Percentiles rank a stretch among this genome's conserved stretches.
phyloP scores from a whole-genome alignment of 768 basidiomycete species.

The Crassisporium funariophilum region DNA sequence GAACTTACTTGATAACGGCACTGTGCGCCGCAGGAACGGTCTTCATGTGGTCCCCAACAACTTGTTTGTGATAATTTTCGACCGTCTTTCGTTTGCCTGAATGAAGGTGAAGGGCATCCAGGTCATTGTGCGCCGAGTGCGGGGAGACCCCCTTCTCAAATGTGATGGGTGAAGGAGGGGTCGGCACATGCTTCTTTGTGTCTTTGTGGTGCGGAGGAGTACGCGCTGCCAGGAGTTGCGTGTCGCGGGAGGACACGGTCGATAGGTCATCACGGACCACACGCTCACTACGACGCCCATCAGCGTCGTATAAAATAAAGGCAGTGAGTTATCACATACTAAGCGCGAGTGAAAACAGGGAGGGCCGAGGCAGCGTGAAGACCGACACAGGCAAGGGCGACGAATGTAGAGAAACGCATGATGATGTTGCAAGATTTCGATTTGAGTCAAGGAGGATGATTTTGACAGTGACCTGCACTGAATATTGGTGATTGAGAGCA shows the following conservation, averaged over 20 bases:
- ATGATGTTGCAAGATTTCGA: neutral
- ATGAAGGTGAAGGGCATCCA: neutral
- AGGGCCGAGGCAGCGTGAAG: neutral
- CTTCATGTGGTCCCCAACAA: constrained; percentile 1
- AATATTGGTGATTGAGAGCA: neutral
- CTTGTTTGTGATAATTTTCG: neutral
- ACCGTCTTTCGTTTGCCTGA: neutral
- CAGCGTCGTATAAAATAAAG: neutral
- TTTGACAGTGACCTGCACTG: constrained; percentile 2
- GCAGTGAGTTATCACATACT: too few relatives aligned
- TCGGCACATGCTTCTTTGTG: neutral
- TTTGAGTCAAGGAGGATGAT: neutral
- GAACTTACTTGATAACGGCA: neutral
- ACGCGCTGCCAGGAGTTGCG: too few relatives aligned
- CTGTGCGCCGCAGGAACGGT: neutral
- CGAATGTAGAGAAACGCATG: neutral
- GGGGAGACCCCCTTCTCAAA: neutral
- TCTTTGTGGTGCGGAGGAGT: too few relatives aligned
- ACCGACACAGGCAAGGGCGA: neutral
- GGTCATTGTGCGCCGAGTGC: neutral
- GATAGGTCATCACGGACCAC: neutral
- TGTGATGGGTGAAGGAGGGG: neutral
- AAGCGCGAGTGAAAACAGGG: neutral
- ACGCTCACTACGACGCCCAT: too few relatives aligned
- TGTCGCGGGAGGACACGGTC: too few relatives aligned